A percentile compares a stretch with the other conserved stretches of the same genome.
Evolutionary conservation across 495 filamentous ascomycete genomes (phyloP).

Genomic region (Friedmanniomyces endolithicus): DNA sequence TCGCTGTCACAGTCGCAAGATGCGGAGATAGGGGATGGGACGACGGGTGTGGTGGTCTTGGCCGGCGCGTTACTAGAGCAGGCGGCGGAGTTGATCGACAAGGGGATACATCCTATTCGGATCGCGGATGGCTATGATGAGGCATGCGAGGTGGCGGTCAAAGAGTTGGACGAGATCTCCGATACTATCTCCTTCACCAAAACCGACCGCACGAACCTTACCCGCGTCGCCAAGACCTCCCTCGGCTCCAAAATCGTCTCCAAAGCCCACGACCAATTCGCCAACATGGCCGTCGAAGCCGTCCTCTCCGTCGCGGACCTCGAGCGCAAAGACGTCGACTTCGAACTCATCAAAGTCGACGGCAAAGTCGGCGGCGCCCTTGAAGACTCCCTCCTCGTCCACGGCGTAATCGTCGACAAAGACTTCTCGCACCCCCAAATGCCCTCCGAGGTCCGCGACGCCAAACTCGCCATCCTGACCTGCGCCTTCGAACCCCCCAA

Average conservation of each 20-base stretch:
- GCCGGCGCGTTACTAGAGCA: slow-evolving; percentile 92
- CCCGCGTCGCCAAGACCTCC: slow-evolving; percentile 90
- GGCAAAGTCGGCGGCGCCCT: slow-evolving; percentile 92
- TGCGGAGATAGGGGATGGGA: slow-evolving; percentile 97
- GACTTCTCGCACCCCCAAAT: slow-evolving; percentile 99
- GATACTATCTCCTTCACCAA: slow-evolving; percentile 76
- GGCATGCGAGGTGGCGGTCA: slow-evolving; percentile 90
- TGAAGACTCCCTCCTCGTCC: slow-evolving; percentile 89
- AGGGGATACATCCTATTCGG: slow-evolving; percentile 95
- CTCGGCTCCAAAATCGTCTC: slow-evolving; percentile 98
- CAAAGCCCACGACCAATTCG: slow-evolving; percentile 96
- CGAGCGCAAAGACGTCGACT: slow-evolving; percentile 93
- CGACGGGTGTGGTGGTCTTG: slow-evolving; percentile 93
- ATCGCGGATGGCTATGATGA: slow-evolving; percentile 97
- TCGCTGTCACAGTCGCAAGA: slow-evolving; percentile 99
- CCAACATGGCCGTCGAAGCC: slow-evolving; percentile 91
- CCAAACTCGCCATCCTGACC: slow-evolving; percentile 93
- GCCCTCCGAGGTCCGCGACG: slow-evolving; percentile 84
- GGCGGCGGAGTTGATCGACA: slow-evolving; percentile 97
- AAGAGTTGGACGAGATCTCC: slow-evolving; percentile 82
- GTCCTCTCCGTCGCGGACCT: slow-evolving; percentile 94
- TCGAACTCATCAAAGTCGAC: slow-evolving; percentile 98
- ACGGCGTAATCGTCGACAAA: slow-evolving; percentile 98
- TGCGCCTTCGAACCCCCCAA: slow-evolving; percentile 99
- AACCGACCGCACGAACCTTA: slow-evolving; percentile 65